These are phyloP conservation scores for Cyclotella distinguenda DNA, from an alignment of 108 stramenopile species.

Conservation along the genomic window DNA sequence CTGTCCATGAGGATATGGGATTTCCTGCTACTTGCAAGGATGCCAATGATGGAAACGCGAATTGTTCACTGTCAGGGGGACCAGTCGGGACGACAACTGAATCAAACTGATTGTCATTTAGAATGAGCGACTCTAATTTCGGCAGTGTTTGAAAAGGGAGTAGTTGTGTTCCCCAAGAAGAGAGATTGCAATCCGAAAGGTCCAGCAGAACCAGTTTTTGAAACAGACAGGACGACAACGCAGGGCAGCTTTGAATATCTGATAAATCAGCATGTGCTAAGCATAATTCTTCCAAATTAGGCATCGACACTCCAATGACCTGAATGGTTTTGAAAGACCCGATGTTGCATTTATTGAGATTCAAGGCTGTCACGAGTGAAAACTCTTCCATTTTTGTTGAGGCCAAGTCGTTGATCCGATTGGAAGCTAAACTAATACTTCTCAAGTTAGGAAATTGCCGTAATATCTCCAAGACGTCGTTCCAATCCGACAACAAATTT, in stretches of 20 bases:
- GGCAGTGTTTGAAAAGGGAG: conserved; percentile 50
- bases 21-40: conserved; percentile 76
- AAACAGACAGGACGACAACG: conserved; percentile 39
- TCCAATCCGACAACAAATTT: conserved; percentile 73
- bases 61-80: conserved; percentile 8
- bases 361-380: conserved; percentile 47
- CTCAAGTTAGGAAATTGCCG: conserved; percentile 63
- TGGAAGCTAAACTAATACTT: conserved; percentile 67
- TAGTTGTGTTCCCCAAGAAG: conserved; percentile 65
- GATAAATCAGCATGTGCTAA: conserved; percentile 65
- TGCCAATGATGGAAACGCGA: conserved; percentile 45
- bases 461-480: conserved; percentile 50
- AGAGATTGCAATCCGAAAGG: conserved; percentile 68
- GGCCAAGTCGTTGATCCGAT: conserved; percentile 64
- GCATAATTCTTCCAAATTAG: conserved; percentile 76
- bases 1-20: conserved; percentile 57
- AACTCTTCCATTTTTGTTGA: conserved; percentile 10
- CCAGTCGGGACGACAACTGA: conserved; percentile 9
- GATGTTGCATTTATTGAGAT: conserved; percentile 66
- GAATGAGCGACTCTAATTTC: conserved; percentile 65
- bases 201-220: conserved; percentile 61
- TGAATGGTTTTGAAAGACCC: conserved; percentile 53
- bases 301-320: conserved; percentile 57
- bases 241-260: conserved; percentile 41
- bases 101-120: conserved; percentile 76